A percentile compares a stretch with the other conserved stretches of the same genome.
These are phyloP conservation scores for Diaporthe vexans DNA, from an alignment of 2,329 filamentous ascomycete genomes.

Conservation along the genomic window DNA sequence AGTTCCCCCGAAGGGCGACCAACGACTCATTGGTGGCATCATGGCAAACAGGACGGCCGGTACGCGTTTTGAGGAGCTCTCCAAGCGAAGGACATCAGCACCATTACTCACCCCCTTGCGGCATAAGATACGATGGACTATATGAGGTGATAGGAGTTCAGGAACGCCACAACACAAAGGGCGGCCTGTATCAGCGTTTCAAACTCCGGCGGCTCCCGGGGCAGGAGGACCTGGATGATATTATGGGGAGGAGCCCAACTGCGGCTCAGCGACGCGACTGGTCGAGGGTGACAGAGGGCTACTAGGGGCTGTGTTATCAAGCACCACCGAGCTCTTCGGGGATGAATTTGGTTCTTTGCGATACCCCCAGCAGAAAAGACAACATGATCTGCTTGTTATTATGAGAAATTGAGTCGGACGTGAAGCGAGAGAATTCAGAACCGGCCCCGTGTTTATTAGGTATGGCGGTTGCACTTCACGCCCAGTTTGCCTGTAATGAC, in stretches of 20 bases:
- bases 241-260: conserved; percentile 22
- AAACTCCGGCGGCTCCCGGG: conserved; percentile 42
- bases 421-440: background rate
- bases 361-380: no score
- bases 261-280: background rate
- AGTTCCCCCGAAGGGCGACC: conserved; percentile 38
- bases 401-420: background rate
- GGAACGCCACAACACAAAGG: conserved; percentile 37
- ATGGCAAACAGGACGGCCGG: conserved; percentile 31
- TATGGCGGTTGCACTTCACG: background rate
- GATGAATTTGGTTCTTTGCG: no score
- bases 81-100: conserved; percentile 4
- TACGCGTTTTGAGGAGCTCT: conserved; percentile 51
- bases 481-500: background rate
- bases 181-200: conserved; percentile 46
- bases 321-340: background rate
- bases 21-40: conserved; percentile 45
- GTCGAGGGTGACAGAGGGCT: background rate
- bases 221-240: conserved; percentile 43
- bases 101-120: conserved; percentile 44
- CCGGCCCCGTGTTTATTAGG: background rate
- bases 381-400: no score
- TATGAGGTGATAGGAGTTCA: conserved; percentile 45
- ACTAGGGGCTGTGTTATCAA: background rate
- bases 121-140: conserved; percentile 54